Evolutionary conservation across 75 land plant species (phyloP), one percentile per base, ranked within the genome.

Genomic region (Cunninghamia lanceolata): DNA sequence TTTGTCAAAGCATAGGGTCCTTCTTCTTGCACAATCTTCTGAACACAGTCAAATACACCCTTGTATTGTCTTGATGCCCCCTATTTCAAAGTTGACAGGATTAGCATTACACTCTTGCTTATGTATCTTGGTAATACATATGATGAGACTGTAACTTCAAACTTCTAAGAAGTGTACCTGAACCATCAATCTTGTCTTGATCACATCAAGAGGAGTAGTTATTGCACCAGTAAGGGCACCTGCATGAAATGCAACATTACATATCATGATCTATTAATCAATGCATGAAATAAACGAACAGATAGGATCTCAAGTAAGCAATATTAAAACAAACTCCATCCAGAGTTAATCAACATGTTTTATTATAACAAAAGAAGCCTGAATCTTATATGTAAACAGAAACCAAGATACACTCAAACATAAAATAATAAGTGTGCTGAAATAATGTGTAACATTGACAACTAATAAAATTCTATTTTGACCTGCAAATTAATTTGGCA

Each of bases 201-300:
- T 92, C 15, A 96, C 99, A 93, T 98, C 99, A 45, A 96, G 95
- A 13, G 99, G 99, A 59, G 99, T 98, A 34, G 99, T 96, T 73
- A 98, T 88, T 46, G 99, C 99, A 89, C 99, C 99, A 47, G 99
- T 96, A 46, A 98, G 70, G 38, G 97, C 99, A 91, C 99, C 99
- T 98, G 85, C 42, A 90, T 28, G 36, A 14, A 86, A 34, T 47
- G 14, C n/a, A 34, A 21, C 38, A 43, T 25, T 73, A 73, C 75
- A 34, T 34, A 32, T 32, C 3, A 30, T 34, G 16, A 73, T 73
- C 13, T 73, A 13, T 73, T 73, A 34, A 73, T 13, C 75, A 73
- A 73, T 10, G 16, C 75, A 73, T 14, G 34, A 34, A 25, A 9
- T 73, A 73, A 30, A 73, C 13, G 34, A 32, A 32, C 75, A 73